phyloP scores from a whole-genome alignment of 768 basidiomycete species.

The Lenzites betulinus region DNA sequence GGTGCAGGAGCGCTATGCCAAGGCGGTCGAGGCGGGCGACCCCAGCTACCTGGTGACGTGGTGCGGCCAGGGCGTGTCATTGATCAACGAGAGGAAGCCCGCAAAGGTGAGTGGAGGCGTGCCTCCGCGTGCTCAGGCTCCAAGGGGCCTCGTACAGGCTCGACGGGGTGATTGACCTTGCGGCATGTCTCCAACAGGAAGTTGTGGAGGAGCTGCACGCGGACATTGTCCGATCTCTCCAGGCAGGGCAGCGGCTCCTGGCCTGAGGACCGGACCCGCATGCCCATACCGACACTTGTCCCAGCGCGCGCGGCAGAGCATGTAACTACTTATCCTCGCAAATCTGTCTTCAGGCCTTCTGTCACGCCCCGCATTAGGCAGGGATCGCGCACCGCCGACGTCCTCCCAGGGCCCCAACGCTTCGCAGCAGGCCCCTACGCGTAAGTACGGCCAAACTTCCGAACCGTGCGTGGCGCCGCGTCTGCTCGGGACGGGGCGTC shows the following conservation, averaged over 20 bases:
- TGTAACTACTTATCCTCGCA: slow-evolving; percentile 10
- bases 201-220: slow-evolving; percentile 54
- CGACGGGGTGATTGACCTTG: slow-evolving; percentile 16
- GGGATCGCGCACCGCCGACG: not conserved
- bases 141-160: not conserved
- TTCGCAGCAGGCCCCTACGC: not conserved
- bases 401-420: not conserved
- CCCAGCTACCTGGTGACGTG: slow-evolving; percentile 52
- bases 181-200: slow-evolving; percentile 40
- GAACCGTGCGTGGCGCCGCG: not conserved
- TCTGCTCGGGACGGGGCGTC: not conserved
- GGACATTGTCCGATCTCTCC: slow-evolving; percentile 44
- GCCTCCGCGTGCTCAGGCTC: not conserved
- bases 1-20: slow-evolving; percentile 46
- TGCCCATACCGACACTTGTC: slow-evolving; percentile 6
- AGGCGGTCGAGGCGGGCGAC: slow-evolving; percentile 49
- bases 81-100: slow-evolving; percentile 48
- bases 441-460: too few relatives aligned
- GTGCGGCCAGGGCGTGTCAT: slow-evolving; percentile 67
- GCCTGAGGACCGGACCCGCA: slow-evolving; percentile 4
- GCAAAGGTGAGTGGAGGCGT: slow-evolving; percentile 38
- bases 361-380: slow-evolving; percentile 13
- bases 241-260: slow-evolving; percentile 9
- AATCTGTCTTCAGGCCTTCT: not conserved
- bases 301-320: not conserved